Evolutionary conservation across 208 protist species (phyloP).

Genomic region (Paratrypanosoma confusum): DNA sequence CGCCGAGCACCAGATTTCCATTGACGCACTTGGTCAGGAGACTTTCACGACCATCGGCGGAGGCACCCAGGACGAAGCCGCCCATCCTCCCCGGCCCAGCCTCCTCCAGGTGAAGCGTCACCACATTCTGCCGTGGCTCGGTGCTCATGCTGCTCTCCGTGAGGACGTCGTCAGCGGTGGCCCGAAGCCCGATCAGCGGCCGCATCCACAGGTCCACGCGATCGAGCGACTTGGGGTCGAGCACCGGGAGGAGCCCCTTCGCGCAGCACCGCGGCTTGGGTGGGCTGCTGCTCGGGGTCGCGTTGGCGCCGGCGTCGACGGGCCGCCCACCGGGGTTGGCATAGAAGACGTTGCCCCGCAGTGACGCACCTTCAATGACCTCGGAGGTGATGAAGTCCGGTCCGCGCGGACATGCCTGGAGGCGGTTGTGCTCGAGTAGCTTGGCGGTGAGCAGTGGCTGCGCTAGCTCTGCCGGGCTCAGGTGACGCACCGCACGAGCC

Average conservation of each 20-base stretch:
- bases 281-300: too few species aligned
- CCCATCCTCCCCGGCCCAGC: constrained; percentile 25
- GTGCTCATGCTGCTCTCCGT: constrained; percentile 59
- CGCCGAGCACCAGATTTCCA: constrained; percentile 32
- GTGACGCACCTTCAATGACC: constrained; percentile 8
- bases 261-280: too few species aligned
- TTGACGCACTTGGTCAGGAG: constrained; percentile 49
- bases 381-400: constrained; percentile 11
- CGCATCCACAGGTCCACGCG: constrained; percentile 38
- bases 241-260: constrained; percentile 48
- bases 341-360: constrained; percentile 1
- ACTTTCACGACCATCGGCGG: constrained; percentile 5
- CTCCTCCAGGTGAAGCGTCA: constrained; percentile 60
- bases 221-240: constrained; percentile 26
- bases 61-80: constrained; percentile 23
- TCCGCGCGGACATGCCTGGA: too few species aligned
- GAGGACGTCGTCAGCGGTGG: constrained; percentile 44
- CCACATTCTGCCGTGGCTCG: constrained; percentile 14
- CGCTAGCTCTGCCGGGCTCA: constrained; percentile 36
- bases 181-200: constrained; percentile 52
- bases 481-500: constrained; percentile 32
- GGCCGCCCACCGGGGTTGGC: too few species aligned
- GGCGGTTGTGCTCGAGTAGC: too few species aligned
- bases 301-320: too few species aligned
- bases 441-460: constrained; percentile 52